Evolutionary conservation across 1,139 yeast genomes (phyloP), one percentile per base, ranked within the genome.

Genomic region (Yamadazyma membranifaciens): DNA sequence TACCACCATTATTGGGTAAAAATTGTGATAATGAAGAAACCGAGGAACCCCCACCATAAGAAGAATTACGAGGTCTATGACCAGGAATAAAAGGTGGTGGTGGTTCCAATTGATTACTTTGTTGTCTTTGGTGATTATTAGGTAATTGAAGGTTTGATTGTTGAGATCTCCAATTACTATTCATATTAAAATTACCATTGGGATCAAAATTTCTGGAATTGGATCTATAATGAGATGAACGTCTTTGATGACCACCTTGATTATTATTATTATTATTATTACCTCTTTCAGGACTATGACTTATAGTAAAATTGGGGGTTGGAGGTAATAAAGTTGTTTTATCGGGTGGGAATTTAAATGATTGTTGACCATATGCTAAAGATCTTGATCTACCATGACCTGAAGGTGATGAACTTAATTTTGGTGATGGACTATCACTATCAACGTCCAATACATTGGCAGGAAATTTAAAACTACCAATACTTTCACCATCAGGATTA

Each of bases 21-120:
- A 71, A 69, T 38, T 65, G 72, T 3, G 70, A 61, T 45, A 72
- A 57, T 1, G 92, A 83, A 2, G 89, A 82, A 30, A 83, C 73
- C 0, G 89, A 80, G 2, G 76, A 62, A 14, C 63, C 76, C 24
- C 80, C 81, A 41, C 77, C 83, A 51, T 83, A 81, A 2, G 95
- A 86, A 46, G 65, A 61, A 49, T 81, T 81, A 42, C 88, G 75
- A 11, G 83, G 70, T 49, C 87, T 78, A 57, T 87, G 96, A 12
- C 95, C 92, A 1, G 95, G 95, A 12, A 82, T 80, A 55, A 87
- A 87, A 16, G 59, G 58, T 38, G 53, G 65, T 6, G 73, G 80
- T 31, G 80, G 81, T 47, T 76, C 85, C 46, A 80, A 69, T 15
- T 17, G 32, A 3, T 60, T 51, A 20, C 24, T 20, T 30, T 48